Percentiles rank a stretch among this genome's conserved stretches.
These are phyloP conservation scores for Puccinellia tenuiflora DNA, from an alignment of 176 grass and related monocot genomes.

Conservation along the genomic window DNA sequence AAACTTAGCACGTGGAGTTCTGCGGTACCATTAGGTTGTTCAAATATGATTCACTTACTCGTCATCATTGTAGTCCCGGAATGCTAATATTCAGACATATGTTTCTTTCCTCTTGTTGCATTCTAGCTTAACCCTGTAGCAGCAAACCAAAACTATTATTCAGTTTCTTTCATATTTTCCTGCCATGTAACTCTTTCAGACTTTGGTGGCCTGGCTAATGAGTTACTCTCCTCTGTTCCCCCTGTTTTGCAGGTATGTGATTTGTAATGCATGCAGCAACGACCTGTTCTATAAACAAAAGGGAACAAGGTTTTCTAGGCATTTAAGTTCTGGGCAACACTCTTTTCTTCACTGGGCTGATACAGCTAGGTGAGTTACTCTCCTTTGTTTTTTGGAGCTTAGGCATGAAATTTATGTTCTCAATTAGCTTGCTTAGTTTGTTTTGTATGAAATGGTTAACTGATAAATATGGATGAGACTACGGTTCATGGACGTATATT, in stretches of 20 bases:
- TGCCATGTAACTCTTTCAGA: conserved; percentile 3
- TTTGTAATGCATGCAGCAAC: conserved; percentile 94
- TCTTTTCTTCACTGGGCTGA: conserved; percentile 93
- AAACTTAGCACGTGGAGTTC: background rate
- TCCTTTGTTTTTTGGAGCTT: conserved; percentile 2
- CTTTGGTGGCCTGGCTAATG: conserved; percentile 7
- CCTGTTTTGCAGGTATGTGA: conserved; percentile 72
- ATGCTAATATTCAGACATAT: background rate
- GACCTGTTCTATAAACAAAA: conserved; percentile 86
- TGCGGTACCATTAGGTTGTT: background rate
- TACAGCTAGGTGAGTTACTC: conserved; percentile 60
- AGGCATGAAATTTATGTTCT: background rate
- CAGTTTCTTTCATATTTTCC: conserved; percentile 5
- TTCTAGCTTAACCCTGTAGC: background rate
- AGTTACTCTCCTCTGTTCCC: conserved; percentile 9
- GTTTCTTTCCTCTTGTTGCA: background rate
- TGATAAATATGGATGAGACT: background rate
- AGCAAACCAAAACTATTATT: background rate
- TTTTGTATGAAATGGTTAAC: conserved; percentile 19
- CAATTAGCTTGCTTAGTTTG: conserved; percentile 9
- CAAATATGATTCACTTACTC: background rate
- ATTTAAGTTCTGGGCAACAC: conserved; percentile 74
- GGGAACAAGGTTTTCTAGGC: conserved; percentile 72
- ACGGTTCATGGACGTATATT: background rate
- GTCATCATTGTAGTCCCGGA: background rate